Conservation (phyloP, 495 filamentous ascomycete species). For the Penicillium fimorum region DNA sequence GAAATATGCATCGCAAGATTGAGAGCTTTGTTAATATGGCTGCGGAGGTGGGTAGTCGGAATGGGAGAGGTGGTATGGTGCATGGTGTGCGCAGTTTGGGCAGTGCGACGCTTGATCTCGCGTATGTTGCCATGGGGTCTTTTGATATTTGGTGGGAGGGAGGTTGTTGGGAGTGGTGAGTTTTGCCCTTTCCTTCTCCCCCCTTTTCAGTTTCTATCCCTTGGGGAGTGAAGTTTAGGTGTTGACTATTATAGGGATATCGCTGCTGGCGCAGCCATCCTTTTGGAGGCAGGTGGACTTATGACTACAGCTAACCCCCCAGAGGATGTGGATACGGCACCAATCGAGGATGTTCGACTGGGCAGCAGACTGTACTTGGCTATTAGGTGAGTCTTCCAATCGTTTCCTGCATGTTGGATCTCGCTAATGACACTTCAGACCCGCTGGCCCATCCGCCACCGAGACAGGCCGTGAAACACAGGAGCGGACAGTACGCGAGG, state of each 20-base stretch:
- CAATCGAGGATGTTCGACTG: constrained; percentile 56
- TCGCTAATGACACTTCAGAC: constrained; percentile 36
- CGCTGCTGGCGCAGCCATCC: constrained; percentile 55
- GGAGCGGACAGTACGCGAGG: constrained; percentile 64
- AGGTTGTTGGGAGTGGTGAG: constrained; percentile 58
- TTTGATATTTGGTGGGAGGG: constrained; percentile 62
- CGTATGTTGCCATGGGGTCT: constrained; percentile 56
- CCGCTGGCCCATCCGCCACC: constrained; percentile 56
- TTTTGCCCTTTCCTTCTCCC: constrained; percentile 9
- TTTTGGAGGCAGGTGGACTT: constrained; percentile 60
- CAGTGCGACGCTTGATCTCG: constrained; percentile 56
- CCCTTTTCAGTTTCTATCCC: not conserved
- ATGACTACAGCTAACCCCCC: constrained; percentile 68
- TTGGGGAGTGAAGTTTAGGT: not conserved
- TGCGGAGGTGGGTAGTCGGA: constrained; percentile 54
- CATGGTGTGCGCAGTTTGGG: constrained; percentile 59
- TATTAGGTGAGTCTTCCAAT: constrained; percentile 46
- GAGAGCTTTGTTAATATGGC: constrained; percentile 72
- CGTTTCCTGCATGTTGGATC: not conserved
- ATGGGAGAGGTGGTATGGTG: constrained; percentile 64
- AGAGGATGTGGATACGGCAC: constrained; percentile 47
- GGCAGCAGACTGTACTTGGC: constrained; percentile 65
- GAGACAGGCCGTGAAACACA: constrained; percentile 63
- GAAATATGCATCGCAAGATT: constrained; percentile 64
- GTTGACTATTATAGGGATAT: constrained; percentile 45